Base-by-base conservation (phyloP, 768 basidiomycete genomes). In the Imleria badia region DNA sequence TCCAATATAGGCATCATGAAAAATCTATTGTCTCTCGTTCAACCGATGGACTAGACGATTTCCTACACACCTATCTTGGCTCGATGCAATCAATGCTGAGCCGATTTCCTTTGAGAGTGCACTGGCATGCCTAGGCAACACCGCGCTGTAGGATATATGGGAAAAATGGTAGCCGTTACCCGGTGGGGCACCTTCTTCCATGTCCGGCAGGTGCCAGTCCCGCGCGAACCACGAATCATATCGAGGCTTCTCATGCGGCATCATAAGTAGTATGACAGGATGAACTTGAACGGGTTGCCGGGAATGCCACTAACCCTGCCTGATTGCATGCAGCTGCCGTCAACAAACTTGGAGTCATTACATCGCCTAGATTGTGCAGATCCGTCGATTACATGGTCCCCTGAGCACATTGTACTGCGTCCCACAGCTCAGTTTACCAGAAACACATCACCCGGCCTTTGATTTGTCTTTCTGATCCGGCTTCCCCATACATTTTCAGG, bases 121-220 rank as follows among this genome's bases (percentile, higher is more conserved):
- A 26, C 4, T 26, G n/a, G n/a, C n/a, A n/a, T n/a, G n/a, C n/a
- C n/a, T n/a, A n/a, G n/a, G n/a, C n/a, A n/a, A 26, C 26, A 26
- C 4, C 3, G 4, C 26, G 26, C 4, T 40, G 45, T 22, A 22
- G 14, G 14, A 34, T 10, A 22, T 30, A 59, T 52, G 51, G 62
- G 52, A 57, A 58, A 15, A 35, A 20, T 1, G 22, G 45, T 57
- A 60, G 45, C 67, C 67, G 62, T 53, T 42, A 59, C 34, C 66
- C 67, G 66, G 67, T 56, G 42, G 29, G 54, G 56, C 51, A 52
- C 54, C 19, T 19, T 12, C 41, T 64, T 54, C 66, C 64, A 45
- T 54, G 30, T 59, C 45, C 34, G 66, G 64, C 55, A 60, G 45
- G 43, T 48, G 51, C 19, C 38, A 23, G 55, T 49, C 50, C 52